Percentiles rank a stretch among this genome's conserved stretches.
Conservation (phyloP, 371 early-diverging fungal genomes). For the Apophysomyces variabilis region DNA sequence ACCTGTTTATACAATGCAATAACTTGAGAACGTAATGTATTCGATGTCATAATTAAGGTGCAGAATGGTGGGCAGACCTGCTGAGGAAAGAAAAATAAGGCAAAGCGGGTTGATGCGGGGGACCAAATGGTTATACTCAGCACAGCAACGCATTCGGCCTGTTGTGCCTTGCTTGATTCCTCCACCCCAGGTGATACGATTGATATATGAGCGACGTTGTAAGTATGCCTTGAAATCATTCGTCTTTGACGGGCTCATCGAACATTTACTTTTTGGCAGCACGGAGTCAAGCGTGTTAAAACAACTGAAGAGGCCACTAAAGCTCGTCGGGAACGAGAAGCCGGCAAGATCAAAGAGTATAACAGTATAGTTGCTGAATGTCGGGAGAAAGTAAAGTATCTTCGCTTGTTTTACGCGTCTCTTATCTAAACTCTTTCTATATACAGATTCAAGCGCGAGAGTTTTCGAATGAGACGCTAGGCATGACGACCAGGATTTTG, state of each 20-base stretch:
- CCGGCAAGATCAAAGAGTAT: slow-evolving; percentile 54
- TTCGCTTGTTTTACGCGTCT: background rate
- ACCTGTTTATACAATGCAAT: slow-evolving; percentile 61
- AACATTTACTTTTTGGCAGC: slow-evolving; percentile 33
- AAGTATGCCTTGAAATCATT: background rate
- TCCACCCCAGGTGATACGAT: background rate
- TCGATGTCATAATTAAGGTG: background rate
- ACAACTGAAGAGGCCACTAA: slow-evolving; percentile 40
- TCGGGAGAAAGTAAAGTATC: slow-evolving; percentile 28
- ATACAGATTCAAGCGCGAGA: slow-evolving; percentile 33
- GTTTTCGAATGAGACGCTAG: slow-evolving; percentile 60
- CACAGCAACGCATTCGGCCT: background rate
- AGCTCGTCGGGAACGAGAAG: slow-evolving; percentile 47
- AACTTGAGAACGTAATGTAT: slow-evolving; percentile 48
- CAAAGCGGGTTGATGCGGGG: background rate
- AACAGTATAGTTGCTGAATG: slow-evolving; percentile 46
- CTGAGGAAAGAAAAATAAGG: background rate
- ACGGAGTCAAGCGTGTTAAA: slow-evolving; percentile 54
- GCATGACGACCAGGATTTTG: slow-evolving; percentile 73
- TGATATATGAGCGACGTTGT: slow-evolving; percentile 34
- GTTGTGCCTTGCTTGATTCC: background rate
- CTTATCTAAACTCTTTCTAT: background rate
- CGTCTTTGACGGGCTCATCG: background rate
- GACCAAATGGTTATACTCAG: too few species aligned
- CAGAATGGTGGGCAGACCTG: background rate